Base-by-base conservation (phyloP, 371 early-diverging fungal species). In the Apophysomyces sp. region DNA sequence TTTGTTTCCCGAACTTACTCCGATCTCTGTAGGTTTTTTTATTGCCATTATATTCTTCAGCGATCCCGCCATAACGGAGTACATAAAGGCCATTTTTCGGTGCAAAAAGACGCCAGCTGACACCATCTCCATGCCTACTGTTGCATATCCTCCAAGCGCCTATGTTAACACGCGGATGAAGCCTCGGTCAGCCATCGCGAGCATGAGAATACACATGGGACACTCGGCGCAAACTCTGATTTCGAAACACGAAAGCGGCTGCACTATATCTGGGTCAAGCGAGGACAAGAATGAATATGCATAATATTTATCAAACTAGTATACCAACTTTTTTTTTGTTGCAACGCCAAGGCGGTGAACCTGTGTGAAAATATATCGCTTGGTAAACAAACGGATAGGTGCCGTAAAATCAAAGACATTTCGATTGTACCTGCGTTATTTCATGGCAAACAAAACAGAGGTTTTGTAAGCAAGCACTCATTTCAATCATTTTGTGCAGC, bases 1-100 rank as follows among this genome's bases (percentile, higher is more conserved):
- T 28, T 2, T 3, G n/a, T n/a, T n/a, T n/a, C n/a, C 21, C 18
- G 12, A 18, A 16, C 21, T 52, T 13, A 56, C 37, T 24, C 27
- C n/a, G 21, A 28, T 7, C 51, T 34, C 7, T 29, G 36, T 59
- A 65, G 73, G 73, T 1, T 53, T 69, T n/a, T 61, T 73, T 28
- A 60, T 64, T 4, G 39, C 66, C 3, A 39, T 70, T n/a, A 49
- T 73, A 3, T 73, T 73, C 52, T 73, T 73, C 36, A 73, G 68
- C 31, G 74, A 73, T 18, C 74, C 74, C 2, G 53, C 62, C 9
- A 61, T 73, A 31, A 51, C 28, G 0, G n/a, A 2, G 1, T 51
- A 51, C 13, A 36, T n/a, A 21, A 44, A 4, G 24, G 3, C 21
- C 4, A 6, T 1, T 21, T 21, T 0, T 44, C 49, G 49, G 21